These are phyloP conservation scores for Ceratocystiopsis brevicomis DNA, from an alignment of 2,329 filamentous ascomycete genomes.

Conservation along the genomic window DNA sequence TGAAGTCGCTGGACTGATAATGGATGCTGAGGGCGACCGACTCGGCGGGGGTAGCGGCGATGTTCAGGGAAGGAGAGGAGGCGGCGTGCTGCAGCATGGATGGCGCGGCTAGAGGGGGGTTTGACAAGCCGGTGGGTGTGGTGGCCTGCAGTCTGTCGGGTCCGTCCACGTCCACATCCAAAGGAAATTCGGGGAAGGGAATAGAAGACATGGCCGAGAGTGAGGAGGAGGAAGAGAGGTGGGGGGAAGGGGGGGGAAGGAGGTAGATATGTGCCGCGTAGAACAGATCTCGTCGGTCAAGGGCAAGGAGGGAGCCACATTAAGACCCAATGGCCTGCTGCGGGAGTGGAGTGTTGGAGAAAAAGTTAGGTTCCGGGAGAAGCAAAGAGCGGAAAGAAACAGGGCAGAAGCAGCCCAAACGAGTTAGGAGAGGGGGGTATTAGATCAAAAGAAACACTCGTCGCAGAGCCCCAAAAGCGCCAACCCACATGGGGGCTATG, in stretches of 20 bases:
- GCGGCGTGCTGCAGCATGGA: constrained; percentile 21
- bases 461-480: too few relatives aligned
- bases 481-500: too few relatives aligned
- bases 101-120: constrained; percentile 23
- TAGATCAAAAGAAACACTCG: too few relatives aligned
- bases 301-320: too few relatives aligned
- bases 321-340: too few relatives aligned
- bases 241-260: neutral
- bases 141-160: constrained; percentile 5
- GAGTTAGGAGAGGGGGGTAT: too few relatives aligned
- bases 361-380: too few relatives aligned
- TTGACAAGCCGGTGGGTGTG: constrained; percentile 14
- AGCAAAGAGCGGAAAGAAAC: too few relatives aligned
- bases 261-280: neutral
- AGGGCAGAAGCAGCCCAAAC: too few relatives aligned
- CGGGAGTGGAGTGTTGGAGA: too few relatives aligned
- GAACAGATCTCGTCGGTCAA: neutral
- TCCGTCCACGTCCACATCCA: constrained; percentile 10
- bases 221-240: neutral
- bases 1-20: constrained; percentile 30
- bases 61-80: constrained; percentile 21
- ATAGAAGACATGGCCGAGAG: constrained; percentile 15
- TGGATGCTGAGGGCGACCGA: constrained; percentile 26
- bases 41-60: constrained; percentile 28
- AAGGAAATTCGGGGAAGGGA: constrained; percentile 12